Evolutionary conservation across 192 early-diverging fungal species (phyloP), one percentile per base, ranked within the genome.

Genomic region (Obelidium mucronatum): DNA sequence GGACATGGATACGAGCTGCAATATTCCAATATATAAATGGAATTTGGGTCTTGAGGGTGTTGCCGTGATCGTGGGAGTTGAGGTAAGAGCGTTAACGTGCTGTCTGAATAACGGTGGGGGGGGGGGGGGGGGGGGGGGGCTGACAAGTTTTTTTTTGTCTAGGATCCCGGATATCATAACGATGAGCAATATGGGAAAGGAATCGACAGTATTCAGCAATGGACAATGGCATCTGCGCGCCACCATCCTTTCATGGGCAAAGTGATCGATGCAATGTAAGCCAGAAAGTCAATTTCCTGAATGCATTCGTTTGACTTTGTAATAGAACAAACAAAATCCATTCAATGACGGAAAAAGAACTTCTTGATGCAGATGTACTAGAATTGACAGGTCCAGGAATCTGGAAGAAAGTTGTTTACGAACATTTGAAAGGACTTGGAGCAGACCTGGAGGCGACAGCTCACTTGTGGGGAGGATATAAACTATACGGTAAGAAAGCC

Each of bases 181-280:
- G 28, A 74, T 33, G 31, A 30, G 5, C 19, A 15, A 8, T 74
- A 58, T 0, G 72, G 72, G 5, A 26, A 61, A 62, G 55, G 40
- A 28, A 74, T 40, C 6, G 72, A 74, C 59, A 74, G 72, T 39
- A 54, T 74, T 28, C 72, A 54, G 15, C 72, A 74, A 33, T 74
- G 72, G 72, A 54, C 72, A 1, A 74, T 74, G 72, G 72, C 72
- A 11, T 60, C 72, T 2, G 72, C 72, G 30, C 31, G 58, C 15
- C 72, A 74, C 30, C 72, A 74, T 39, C 72, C 72, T 22, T 74
- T 74, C 30, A 74, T 74, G 72, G 56, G 55, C n/a, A 74, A 63
- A 63, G 72, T 74, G 26, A 40, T 74, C n/a, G 11, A 60, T 37
- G 26, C 19, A 15, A 59, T 74, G n/a, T n/a, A n/a, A n/a, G n/a